A percentile compares a stretch with the other conserved stretches of the same genome.
phyloP scores from a whole-genome alignment of 2,329 filamentous ascomycete species.

The Curvularia hawaiiensis region DNA sequence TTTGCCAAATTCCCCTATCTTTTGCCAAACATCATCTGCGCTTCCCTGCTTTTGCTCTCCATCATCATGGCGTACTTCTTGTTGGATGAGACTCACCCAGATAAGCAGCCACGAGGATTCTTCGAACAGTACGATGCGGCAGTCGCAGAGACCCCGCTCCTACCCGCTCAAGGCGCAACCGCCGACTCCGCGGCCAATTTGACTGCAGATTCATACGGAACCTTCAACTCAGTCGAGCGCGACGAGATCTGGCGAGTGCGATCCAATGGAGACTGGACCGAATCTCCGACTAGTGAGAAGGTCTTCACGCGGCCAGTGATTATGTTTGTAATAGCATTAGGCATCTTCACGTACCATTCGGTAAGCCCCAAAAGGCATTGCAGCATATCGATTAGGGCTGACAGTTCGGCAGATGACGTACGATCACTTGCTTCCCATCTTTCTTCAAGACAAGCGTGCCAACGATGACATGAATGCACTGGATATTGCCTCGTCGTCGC shows the following conservation, averaged over 20 bases:
- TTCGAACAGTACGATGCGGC: slow-evolving; percentile 47
- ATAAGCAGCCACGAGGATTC: slow-evolving; percentile 66
- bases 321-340: slow-evolving; percentile 79
- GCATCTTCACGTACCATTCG: slow-evolving; percentile 91
- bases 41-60: slow-evolving; percentile 74
- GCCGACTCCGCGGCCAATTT: slow-evolving; percentile 75
- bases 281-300: slow-evolving; percentile 44
- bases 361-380: slow-evolving; percentile 20
- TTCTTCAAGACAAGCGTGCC: slow-evolving; percentile 77
- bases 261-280: slow-evolving; percentile 53
- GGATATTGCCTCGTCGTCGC: slow-evolving; percentile 33
- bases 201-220: slow-evolving; percentile 79
- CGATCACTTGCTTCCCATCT: slow-evolving; percentile 90
- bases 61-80: slow-evolving; percentile 81
- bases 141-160: slow-evolving; percentile 71
- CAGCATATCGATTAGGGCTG: background rate
- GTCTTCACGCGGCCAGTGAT: slow-evolving; percentile 69
- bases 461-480: slow-evolving; percentile 39
- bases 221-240: slow-evolving; percentile 65
- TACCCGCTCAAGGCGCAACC: slow-evolving; percentile 75
- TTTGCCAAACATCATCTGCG: slow-evolving; percentile 86
- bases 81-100: slow-evolving; percentile 87
- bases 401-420: slow-evolving; percentile 71
- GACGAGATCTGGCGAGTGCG: slow-evolving; percentile 59
- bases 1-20: slow-evolving; percentile 85